Conservation (phyloP, 805 yeast genomes). For the Ogataea populi-albae region DNA sequence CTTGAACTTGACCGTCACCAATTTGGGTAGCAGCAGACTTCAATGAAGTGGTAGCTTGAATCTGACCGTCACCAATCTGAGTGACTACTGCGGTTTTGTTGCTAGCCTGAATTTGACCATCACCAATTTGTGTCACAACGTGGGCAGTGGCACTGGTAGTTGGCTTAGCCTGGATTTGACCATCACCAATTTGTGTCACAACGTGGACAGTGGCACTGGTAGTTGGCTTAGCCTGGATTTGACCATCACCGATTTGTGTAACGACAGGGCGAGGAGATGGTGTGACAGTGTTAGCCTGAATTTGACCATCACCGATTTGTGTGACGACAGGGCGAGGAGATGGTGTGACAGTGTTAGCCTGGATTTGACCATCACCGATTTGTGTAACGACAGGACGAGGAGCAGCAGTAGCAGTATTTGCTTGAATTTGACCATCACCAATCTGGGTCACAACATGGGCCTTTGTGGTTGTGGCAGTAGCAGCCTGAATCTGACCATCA, state of each 20-base stretch:
- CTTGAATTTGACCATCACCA: slow-evolving; percentile 61
- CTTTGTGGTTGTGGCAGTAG: slow-evolving; percentile 38
- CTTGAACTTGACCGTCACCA: slow-evolving; percentile 34
- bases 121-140: slow-evolving; percentile 27
- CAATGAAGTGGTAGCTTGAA: slow-evolving; percentile 26
- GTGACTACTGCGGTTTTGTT: slow-evolving; percentile 33
- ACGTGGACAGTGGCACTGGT: slow-evolving; percentile 32
- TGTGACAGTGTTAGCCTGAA: slow-evolving; percentile 45
- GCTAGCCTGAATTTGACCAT: slow-evolving; percentile 48
- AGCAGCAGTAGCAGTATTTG: slow-evolving; percentile 32
- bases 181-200: slow-evolving; percentile 45
- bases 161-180: slow-evolving; percentile 38
- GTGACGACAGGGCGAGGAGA: slow-evolving; percentile 37
- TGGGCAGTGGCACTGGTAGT: slow-evolving; percentile 28
- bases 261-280: slow-evolving; percentile 32
- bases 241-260: slow-evolving; percentile 46
- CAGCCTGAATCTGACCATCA: slow-evolving; percentile 55
- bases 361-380: slow-evolving; percentile 46
- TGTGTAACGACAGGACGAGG: slow-evolving; percentile 48
- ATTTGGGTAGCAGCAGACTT: slow-evolving; percentile 41
- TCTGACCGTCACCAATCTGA: slow-evolving; percentile 27
- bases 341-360: slow-evolving; percentile 33
- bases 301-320: slow-evolving; percentile 55
- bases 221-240: slow-evolving; percentile 43
- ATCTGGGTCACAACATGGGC: slow-evolving; percentile 51